Evolutionary conservation across 2,329 filamentous ascomycete species (phyloP).

Genomic region (Dactylellina parvicollis): DNA sequence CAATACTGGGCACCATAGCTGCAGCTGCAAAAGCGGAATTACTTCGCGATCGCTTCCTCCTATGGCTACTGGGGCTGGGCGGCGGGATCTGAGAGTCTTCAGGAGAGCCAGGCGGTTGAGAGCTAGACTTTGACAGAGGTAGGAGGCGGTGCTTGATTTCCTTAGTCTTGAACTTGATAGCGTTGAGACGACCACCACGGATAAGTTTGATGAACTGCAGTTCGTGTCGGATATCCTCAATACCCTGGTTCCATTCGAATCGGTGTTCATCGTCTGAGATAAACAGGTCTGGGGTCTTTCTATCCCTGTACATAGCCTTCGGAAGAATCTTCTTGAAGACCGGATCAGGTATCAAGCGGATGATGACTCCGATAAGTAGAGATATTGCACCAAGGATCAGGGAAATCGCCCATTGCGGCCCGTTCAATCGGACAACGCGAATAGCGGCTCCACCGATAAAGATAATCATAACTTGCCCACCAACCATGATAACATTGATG

Average conservation of each 20-base stretch:
- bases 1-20: constrained; percentile 59
- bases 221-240: constrained; percentile 81
- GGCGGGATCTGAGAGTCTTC: constrained; percentile 67
- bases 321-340: constrained; percentile 66
- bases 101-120: constrained; percentile 71
- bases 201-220: constrained; percentile 81
- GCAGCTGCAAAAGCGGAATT: constrained; percentile 68
- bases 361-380: constrained; percentile 65
- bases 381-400: constrained; percentile 65
- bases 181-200: constrained; percentile 83
- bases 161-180: constrained; percentile 71
- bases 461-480: constrained; percentile 68
- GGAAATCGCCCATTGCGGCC: constrained; percentile 68
- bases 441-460: constrained; percentile 69
- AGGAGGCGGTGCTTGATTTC: constrained; percentile 76
- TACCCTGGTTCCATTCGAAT: constrained; percentile 75
- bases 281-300: constrained; percentile 64
- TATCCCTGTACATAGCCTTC: constrained; percentile 52
- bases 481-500: constrained; percentile 70
- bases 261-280: constrained; percentile 71
- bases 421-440: constrained; percentile 65
- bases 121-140: constrained; percentile 72
- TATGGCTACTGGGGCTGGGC: constrained; percentile 68
- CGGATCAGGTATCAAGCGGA: constrained; percentile 68
- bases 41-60: constrained; percentile 73